Evolutionary conservation across 148 eudicot genomes (phyloP), one percentile per base, ranked within the genome.

Genomic region (Chenopodium suecicum): DNA sequence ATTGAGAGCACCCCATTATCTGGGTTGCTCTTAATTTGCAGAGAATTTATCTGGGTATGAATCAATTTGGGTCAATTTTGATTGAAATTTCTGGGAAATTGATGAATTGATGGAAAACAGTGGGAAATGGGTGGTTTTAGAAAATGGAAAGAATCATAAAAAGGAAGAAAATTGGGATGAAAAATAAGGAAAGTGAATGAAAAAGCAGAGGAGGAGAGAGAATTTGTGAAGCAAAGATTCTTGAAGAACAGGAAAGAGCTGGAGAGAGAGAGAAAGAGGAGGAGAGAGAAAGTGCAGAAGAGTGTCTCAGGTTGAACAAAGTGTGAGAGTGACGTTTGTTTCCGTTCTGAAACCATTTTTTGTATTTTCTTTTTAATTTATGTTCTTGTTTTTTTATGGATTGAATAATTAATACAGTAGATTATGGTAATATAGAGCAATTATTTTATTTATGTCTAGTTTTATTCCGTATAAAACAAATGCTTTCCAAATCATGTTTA

Each of bases 1-100:
- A 94, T 82, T 94, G 97, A 0, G 91, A 84, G 78, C 98, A 93
- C 0, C 98, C 98, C 98, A 94, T 48, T 68, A 41, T 65, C 23
- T 41, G 80, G 32, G 22, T 16, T 62, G 22, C 17, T 23, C 66
- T 62, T 9, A 20, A 62, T 20, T 62, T 62, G 66, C 25, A 20
- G 66, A 20, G 7, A 63, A 23, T 44, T 46, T 12, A 10, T 2
- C 4, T 22, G 75, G 75, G 48, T 44, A 22, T 19, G 13, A 11
- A 1, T 50, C 16, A 50, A 10, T 11, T 50, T 50, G 13, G 14
- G 12, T 50, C 54, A 50, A 50, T 50, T 50, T 50, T 10, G 54
- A 50, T 0, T 2, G 14, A 11, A 2, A 50, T 2, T 9, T 2
- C 7, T 56, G 62, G 22, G 62, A 19, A 56, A 17, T 50, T 56